These are phyloP conservation scores for Pyrus communis DNA, from an alignment of 306 rosid species.

Conservation along the genomic window DNA sequence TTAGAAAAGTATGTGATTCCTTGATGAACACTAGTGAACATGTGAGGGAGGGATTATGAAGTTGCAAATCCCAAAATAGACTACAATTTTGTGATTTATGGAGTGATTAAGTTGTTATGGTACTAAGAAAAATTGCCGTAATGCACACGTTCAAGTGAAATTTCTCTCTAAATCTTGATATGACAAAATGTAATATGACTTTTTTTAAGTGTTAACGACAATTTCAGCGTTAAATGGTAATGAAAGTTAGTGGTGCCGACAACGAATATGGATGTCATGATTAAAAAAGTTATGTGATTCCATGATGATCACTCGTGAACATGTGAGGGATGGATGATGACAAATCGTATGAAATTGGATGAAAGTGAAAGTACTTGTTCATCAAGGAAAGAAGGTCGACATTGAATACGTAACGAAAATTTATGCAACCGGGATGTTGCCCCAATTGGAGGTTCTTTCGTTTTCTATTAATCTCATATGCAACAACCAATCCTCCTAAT, in stretches of 20 bases:
- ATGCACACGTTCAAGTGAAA: no score
- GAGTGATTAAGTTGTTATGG: no score
- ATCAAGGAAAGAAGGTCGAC: background rate
- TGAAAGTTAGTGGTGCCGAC: background rate
- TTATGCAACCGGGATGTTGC: background rate
- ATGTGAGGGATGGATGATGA: background rate
- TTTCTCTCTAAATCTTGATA: no score
- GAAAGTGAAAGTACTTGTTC: background rate
- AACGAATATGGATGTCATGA: background rate
- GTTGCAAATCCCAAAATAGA: no score
- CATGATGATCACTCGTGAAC: background rate
- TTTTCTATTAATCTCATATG: background rate
- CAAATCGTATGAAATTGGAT: background rate
- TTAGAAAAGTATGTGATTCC: no score
- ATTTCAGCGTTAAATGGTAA: background rate
- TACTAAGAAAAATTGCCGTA: no score
- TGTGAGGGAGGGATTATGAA: no score
- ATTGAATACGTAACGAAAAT: background rate
- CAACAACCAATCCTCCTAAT: background rate
- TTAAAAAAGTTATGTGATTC: background rate
- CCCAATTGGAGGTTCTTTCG: background rate
- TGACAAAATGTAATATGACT: no score
- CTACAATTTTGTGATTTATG: no score
- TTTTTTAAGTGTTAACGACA: no score
- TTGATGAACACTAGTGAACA: no score